These are phyloP conservation scores for Plenodomus lindquistii DNA, from an alignment of 2,329 filamentous ascomycete species.

Conservation along the genomic window DNA sequence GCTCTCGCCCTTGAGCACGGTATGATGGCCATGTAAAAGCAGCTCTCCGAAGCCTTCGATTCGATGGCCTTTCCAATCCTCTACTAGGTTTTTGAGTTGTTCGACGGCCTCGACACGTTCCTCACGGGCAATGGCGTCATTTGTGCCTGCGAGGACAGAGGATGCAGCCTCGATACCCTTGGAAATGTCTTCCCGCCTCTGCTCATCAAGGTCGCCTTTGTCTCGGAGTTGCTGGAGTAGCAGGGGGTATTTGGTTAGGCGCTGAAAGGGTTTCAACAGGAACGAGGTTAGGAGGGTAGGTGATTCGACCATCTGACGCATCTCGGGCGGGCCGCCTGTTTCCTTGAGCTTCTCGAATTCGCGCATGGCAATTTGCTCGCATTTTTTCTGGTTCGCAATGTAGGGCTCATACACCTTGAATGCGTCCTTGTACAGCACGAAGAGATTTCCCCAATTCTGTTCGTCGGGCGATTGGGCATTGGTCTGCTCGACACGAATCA, in stretches of 20 bases:
- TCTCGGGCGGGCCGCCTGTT: conserved; percentile 65
- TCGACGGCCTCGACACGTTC: conserved; percentile 80
- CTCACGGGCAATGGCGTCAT: conserved; percentile 87
- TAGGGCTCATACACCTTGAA: conserved; percentile 97
- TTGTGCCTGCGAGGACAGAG: conserved; percentile 79
- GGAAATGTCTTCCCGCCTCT: conserved; percentile 71
- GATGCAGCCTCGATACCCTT: conserved; percentile 81
- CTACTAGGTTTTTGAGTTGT: conserved; percentile 80
- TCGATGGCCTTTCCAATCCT: conserved; percentile 95
- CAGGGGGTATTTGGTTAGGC: conserved; percentile 91
- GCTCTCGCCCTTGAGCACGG: conserved; percentile 78
- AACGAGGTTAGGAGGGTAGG: conserved; percentile 90
- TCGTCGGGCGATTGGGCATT: conserved; percentile 76
- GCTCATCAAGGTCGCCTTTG: conserved; percentile 74
- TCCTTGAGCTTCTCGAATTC: conserved; percentile 85
- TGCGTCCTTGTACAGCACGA: conserved; percentile 79
- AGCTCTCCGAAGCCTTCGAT: conserved; percentile 91
- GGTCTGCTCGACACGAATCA: conserved; percentile 94
- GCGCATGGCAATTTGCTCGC: conserved; percentile 78
- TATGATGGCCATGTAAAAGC: conserved; percentile 85
- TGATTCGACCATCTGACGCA: conserved; percentile 77
- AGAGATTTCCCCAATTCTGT: conserved; percentile 95
- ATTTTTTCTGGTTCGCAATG: conserved; percentile 93
- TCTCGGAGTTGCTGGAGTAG: conserved; percentile 89
- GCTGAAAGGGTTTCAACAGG: conserved; percentile 93